phyloP scores from a whole-genome alignment of 2,329 filamentous ascomycete genomes.

The Penicillium sp. region DNA sequence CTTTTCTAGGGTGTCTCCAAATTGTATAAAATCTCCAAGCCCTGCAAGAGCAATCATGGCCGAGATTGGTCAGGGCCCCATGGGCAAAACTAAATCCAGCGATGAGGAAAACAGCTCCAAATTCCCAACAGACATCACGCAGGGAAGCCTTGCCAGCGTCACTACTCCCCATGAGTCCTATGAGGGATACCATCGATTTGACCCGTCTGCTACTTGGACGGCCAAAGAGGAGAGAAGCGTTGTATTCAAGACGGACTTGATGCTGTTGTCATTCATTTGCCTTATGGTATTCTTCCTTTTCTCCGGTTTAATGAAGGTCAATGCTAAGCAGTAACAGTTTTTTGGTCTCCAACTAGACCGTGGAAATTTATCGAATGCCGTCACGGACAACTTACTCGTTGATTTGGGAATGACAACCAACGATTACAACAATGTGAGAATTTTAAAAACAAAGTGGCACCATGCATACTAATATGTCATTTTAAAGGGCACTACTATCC shows the following conservation, averaged over 20 bases:
- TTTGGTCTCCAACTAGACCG: conserved; percentile 59
- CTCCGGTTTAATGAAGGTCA: not conserved
- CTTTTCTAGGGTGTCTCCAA: not conserved
- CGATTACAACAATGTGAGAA: conserved; percentile 45
- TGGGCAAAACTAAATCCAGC: not conserved
- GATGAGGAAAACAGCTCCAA: not conserved
- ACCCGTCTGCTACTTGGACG: conserved; percentile 37
- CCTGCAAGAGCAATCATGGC: not conserved
- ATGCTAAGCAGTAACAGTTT: conserved; percentile 46
- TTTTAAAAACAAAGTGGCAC: not conserved
- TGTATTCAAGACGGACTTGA: conserved; percentile 25
- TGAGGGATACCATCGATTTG: conserved; percentile 46
- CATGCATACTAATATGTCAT: conserved; percentile 37
- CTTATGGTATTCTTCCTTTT: conserved; percentile 13
- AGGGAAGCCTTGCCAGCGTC: not conserved
- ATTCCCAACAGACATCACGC: not conserved
- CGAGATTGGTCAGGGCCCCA: not conserved
- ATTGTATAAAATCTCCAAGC: not conserved
- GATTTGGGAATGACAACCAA: conserved; percentile 35
- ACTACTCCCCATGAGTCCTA: conserved; percentile 24
- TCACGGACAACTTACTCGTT: conserved; percentile 57
- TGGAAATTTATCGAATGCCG: conserved; percentile 56
- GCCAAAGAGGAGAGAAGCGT: conserved; percentile 29
- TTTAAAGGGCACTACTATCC: conserved; percentile 47
- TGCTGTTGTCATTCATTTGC: conserved; percentile 13